Base-by-base conservation (phyloP, 2,329 filamentous ascomycete genomes). In the Pestalotiopsis sp. region DNA sequence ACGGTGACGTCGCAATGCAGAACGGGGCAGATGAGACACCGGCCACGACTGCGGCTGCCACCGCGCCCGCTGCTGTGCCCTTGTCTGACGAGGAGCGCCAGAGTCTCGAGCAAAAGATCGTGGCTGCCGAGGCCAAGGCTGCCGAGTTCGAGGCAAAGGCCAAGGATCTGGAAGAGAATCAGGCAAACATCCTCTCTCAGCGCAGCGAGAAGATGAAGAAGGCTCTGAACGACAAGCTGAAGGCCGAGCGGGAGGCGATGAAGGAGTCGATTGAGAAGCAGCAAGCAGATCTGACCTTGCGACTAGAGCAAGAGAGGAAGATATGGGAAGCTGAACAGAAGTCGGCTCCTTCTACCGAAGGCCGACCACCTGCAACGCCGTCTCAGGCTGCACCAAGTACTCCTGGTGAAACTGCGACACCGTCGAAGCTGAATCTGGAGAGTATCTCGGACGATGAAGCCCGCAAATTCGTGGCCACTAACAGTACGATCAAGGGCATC, bases 171-270 rank as follows among this genome's bases (percentile, higher is more conserved):
- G 92, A 95, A 75, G 86, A 88, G 38, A 86, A 84, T 67, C 86
- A 90, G 60, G 84, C 88, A 68, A 82, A 80, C 45, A 89, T 86
- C 12, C 84, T 93, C 69, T 92, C 92, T 74, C 83, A 86, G 66
- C 86, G 90, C 59, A 90, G 90, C 1, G 88, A 93, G 58, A 88
- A 87, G 77, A 92, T 93, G 91, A 92, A 90, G 75, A 85, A 87
- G 25, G 81, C 87, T 1, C 81, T 93, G 64, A 91, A 90, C 74
- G 90, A 88, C 76, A 93, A 92, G 76, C 84, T 97, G 17, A 88
- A 85, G 68, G 93, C 93, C 73, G 83, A 87, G 69, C 64, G 67
- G 39, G 38, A 73, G 4, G 71, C 77, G 58, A 83, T 82, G 60
- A 83, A 84, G 68, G 79, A 83, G 39, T 82, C 85, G 67, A 88